Base-by-base conservation (phyloP, 1,139 yeast genomes). In the Kurtzmaniella quercitrusa region DNA sequence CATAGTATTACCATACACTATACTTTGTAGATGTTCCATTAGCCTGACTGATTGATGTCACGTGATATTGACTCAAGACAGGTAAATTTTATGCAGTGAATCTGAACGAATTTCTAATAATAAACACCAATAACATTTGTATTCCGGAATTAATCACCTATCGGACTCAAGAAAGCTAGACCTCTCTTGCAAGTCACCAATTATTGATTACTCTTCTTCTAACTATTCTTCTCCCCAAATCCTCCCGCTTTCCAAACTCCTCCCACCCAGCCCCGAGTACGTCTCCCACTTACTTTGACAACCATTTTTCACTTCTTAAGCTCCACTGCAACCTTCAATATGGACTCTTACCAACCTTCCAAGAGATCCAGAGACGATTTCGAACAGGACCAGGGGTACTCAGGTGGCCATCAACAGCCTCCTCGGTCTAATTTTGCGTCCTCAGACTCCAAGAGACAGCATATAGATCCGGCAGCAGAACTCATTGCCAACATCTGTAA, bases 321-420 rank as follows among this genome's bases (percentile, higher is more conserved):
- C n/a, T 26, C 5, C n/a, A 26, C 30, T 26, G 30, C 30, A 5
- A 5, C 30, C 30, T 5, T 39, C 46, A 51, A 39, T 9, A 46
- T 46, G 64, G 62, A 57, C 42, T 44, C 50, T 36, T 45, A 41
- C 44, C 47, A 54, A 40, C 52, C 63, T 19, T 49, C 49, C 37
- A 69, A 67, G 46, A 65, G 77, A 55, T 57, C 66, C 40, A 65
- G 76, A 57, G 73, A 66, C 42, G 74, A 67, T 42, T 68, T 57
- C 42, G 74, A 69, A 43, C 50, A 46, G n/a, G 46, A 45, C 4
- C 45, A 44, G 19, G 53, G 50, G 20, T 50, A 42, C 7, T 41
- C 18, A 16, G 45, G 46, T 18, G 53, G 50, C 17, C 49, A 42
- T 7, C 41, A n/a, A 21, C 33, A 19, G 5, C 28, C 26, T 11